Conservation (phyloP, 352 stramenopile genomes). For the Phytophthora idaei region DNA sequence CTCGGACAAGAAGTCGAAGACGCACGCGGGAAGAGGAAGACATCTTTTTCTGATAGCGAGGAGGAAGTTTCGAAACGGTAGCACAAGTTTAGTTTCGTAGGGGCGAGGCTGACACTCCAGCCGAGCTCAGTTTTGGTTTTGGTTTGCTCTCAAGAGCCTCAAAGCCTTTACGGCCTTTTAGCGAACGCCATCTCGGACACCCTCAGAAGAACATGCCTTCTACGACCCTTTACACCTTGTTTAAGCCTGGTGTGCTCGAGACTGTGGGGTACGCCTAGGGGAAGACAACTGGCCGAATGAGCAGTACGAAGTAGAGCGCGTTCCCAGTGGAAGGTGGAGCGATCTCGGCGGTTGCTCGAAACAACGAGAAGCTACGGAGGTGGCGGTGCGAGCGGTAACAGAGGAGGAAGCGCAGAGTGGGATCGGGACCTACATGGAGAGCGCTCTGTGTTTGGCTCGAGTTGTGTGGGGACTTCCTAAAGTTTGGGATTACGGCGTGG, state of each 20-base stretch:
- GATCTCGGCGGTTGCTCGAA: background rate
- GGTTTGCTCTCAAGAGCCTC: too few species aligned
- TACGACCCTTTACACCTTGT: background rate
- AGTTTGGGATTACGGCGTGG: constrained; percentile 19
- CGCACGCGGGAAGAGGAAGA: background rate
- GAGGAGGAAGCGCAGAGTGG: constrained; percentile 14
- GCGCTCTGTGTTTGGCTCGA: constrained; percentile 6
- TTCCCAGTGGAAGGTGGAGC: background rate
- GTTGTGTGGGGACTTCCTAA: constrained; percentile 8
- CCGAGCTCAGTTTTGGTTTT: too few species aligned
- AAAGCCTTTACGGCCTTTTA: too few species aligned
- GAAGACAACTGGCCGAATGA: background rate
- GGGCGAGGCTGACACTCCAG: too few species aligned
- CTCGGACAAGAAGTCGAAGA: background rate
- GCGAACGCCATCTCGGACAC: too few species aligned
- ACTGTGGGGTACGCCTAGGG: background rate
- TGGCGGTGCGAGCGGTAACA: background rate
- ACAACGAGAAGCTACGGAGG: background rate
- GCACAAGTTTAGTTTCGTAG: too few species aligned
- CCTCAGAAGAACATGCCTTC: background rate
- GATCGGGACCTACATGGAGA: constrained; percentile 15
- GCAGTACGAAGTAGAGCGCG: background rate
- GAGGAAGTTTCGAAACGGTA: too few species aligned
- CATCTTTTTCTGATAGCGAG: background rate
- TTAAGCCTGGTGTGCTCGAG: background rate